A percentile compares a stretch with the other conserved stretches of the same genome.
These are phyloP conservation scores for Coemansia sp. DNA, from an alignment of 192 early-diverging fungal species.

Conservation along the genomic window DNA sequence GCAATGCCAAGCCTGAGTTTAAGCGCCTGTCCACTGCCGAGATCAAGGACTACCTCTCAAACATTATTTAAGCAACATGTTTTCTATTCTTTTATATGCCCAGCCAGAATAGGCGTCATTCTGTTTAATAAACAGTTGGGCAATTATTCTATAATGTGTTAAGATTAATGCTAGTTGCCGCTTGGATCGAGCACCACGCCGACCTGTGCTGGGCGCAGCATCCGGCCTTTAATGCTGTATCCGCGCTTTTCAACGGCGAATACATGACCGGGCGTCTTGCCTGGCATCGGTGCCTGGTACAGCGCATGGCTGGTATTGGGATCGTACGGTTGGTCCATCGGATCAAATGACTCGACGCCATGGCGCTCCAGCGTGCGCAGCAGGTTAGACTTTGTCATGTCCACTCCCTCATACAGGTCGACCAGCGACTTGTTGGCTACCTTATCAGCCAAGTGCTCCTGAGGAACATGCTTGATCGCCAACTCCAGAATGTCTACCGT, in stretches of 20 bases:
- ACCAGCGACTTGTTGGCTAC: conserved; percentile 63
- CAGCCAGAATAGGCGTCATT: neutral
- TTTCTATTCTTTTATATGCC: conserved; percentile 20
- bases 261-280: conserved; percentile 85
- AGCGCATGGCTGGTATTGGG: conserved; percentile 92
- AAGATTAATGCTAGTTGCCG: conserved; percentile 30
- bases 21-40: conserved; percentile 78
- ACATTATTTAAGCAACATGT: conserved; percentile 60
- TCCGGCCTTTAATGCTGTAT: conserved; percentile 88
- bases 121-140: no score
- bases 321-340: conserved; percentile 89
- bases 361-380: conserved; percentile 83
- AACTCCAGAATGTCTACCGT: conserved; percentile 88
- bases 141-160: no score
- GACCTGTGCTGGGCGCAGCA: conserved; percentile 92
- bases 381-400: conserved; percentile 84
- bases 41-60: conserved; percentile 97
- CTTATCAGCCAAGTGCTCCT: conserved; percentile 58
- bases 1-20: conserved; percentile 69
- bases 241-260: conserved; percentile 90
- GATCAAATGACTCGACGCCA: conserved; percentile 79
- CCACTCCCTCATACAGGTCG: conserved; percentile 84
- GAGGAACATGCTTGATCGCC: conserved; percentile 86
- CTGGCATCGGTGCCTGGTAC: conserved; percentile 87
- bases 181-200: conserved; percentile 78